Percentiles rank a stretch among this genome's conserved stretches.
phyloP scores from a whole-genome alignment of 495 filamentous ascomycete genomes.

The Xylaria sp. region DNA sequence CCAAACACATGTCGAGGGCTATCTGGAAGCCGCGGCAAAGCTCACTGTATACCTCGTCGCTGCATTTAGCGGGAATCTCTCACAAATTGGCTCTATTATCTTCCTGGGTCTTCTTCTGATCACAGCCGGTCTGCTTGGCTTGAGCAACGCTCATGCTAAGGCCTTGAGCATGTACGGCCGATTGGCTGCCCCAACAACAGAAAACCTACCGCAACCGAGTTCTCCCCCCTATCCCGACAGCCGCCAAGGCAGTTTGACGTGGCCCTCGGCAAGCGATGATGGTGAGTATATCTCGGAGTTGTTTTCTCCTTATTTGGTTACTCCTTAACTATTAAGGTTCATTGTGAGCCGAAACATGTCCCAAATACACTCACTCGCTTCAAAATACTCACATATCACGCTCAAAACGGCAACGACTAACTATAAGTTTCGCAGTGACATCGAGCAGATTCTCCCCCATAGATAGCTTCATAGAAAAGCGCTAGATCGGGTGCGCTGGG shows the following conservation, averaged over 20 bases:
- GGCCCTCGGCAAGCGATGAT: conserved; percentile 16
- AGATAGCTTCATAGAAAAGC: neutral
- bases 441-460: conserved; percentile 23
- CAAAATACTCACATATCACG: neutral
- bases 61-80: conserved; percentile 58
- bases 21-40: conserved; percentile 54
- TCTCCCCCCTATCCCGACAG: conserved; percentile 29
- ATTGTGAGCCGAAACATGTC: neutral
- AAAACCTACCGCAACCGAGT: conserved; percentile 28
- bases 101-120: conserved; percentile 56
- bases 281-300: neutral
- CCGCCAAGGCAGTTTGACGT: conserved; percentile 16
- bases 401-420: neutral
- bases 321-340: neutral
- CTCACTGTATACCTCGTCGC: conserved; percentile 62
- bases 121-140: conserved; percentile 56
- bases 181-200: conserved; percentile 42
- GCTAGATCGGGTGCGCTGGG: neutral
- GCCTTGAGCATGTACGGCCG: conserved; percentile 49
- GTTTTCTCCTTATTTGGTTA: neutral
- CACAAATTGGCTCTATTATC: conserved; percentile 54
- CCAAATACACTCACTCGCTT: neutral
- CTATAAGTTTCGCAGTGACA: neutral
- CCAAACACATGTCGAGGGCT: conserved; percentile 57
- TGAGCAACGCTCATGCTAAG: conserved; percentile 57